Conservation (phyloP, 192 early-diverging fungal species). For the Coemansia sp. region DNA sequence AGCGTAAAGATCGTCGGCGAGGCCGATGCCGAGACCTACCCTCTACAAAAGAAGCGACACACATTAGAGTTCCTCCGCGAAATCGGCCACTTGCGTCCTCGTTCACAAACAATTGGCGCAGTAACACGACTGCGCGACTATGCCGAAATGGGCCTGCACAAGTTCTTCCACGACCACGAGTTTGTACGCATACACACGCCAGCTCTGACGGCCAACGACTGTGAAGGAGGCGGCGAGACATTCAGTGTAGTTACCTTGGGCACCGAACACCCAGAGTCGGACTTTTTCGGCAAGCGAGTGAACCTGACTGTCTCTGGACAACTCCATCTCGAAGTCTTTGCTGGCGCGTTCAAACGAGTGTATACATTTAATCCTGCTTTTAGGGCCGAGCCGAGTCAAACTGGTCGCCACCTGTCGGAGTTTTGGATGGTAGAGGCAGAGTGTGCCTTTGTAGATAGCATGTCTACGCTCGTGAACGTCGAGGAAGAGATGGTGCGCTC, state of each 20-base stretch:
- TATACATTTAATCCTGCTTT: slow-evolving; percentile 84
- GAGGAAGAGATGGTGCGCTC: slow-evolving; percentile 65
- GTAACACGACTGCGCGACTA: slow-evolving; percentile 70
- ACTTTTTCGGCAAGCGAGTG: slow-evolving; percentile 74
- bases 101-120: slow-evolving; percentile 73
- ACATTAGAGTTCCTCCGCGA: slow-evolving; percentile 77
- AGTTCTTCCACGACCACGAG: slow-evolving; percentile 70
- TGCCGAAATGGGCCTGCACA: slow-evolving; percentile 66
- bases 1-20: slow-evolving; percentile 24
- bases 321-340: slow-evolving; percentile 79
- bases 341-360: slow-evolving; percentile 68
- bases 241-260: slow-evolving; percentile 55
- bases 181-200: slow-evolving; percentile 82
- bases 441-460: slow-evolving; percentile 65
- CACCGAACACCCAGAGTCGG: slow-evolving; percentile 20
- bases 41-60: slow-evolving; percentile 83
- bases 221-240: slow-evolving; percentile 87
- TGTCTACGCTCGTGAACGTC: slow-evolving; percentile 67
- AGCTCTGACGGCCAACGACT: slow-evolving; percentile 80
- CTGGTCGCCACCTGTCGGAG: slow-evolving; percentile 83
- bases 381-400: slow-evolving; percentile 79
- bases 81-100: slow-evolving; percentile 71
- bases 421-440: slow-evolving; percentile 97
- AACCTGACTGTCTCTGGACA: slow-evolving; percentile 87
- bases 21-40: slow-evolving; percentile 66